Base-by-base conservation (phyloP, 1,284 basidiomycete species). In the Coniferiporia sulphurascens region DNA sequence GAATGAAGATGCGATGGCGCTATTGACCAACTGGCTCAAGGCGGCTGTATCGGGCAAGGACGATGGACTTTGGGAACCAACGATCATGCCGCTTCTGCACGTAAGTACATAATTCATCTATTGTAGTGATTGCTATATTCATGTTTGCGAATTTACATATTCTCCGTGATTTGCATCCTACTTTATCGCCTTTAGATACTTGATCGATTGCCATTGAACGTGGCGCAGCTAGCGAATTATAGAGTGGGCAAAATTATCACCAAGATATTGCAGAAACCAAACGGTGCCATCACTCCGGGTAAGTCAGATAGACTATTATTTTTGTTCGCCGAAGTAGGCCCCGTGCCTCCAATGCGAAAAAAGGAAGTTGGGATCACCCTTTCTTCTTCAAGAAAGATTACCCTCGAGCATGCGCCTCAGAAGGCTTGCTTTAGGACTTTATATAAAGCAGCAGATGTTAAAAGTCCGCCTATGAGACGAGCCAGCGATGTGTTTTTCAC, bases 81-180 rank as follows among this genome's bases (percentile, higher is more conserved):
- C 84, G 13, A 83, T 87, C 60, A 92, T 92, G 89, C 89, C 89
- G 21, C 74, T 91, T 64, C 73, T 92, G 55, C 88, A 91, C 73
- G 89, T 91, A 73, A 77, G 89, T 49, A 8, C 35, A 35, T 22
- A 45, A n/a, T 43, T 12, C 41, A n/a, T n/a, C 41, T 43, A 2
- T 12, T 7, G 41, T 2, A 27, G 27, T 27, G 27, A n/a, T 27
- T 27, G 27, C 27, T 27, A 27, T 3, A 5, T 27, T 3, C 2
- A 27, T 27, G 27, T 27, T 5, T 27, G 27, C 27, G 27, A 27
- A 27, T 27, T 27, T 27, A 27, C 27, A 27, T 27, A 27, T 27
- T 3, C 27, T 27, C 5, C 27, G 27, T 27, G 27, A 27, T 27
- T 27, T 27, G 3, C 27, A 27, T 27, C 27, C 27, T 27, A 27